A percentile compares a stretch with the other conserved stretches of the same genome.
phyloP scores from a whole-genome alignment of 225 moss, liverwort and hornwort genomes.

The Marchantia paleacea region DNA sequence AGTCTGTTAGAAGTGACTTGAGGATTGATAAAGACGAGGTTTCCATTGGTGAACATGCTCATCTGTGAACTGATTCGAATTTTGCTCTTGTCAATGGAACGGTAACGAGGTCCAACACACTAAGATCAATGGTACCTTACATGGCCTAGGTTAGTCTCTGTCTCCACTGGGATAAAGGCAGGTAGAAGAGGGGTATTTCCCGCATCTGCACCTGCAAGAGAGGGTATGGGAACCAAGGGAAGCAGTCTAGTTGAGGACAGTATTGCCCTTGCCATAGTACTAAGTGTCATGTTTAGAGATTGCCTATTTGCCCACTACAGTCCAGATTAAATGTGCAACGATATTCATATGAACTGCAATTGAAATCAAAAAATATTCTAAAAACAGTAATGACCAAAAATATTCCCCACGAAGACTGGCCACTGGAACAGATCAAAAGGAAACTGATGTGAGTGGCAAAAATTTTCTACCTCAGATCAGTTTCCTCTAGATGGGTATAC shows the following conservation, averaged over 20 bases:
- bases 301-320: not conserved
- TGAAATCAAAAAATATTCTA: not conserved
- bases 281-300: not conserved
- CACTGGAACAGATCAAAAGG: not conserved
- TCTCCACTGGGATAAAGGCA: constrained; percentile 19
- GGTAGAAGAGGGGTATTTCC: constrained; percentile 13
- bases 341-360: not conserved
- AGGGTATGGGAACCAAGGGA: constrained; percentile 19
- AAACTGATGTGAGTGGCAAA: not conserved
- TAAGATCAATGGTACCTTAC: constrained; percentile 29
- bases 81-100: constrained; percentile 20
- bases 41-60: constrained; percentile 4
- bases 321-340: not conserved
- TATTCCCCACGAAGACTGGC: not conserved
- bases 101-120: constrained; percentile 6
- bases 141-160: constrained; percentile 29
- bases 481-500: not conserved
- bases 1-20: not conserved
- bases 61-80: not conserved
- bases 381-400: not conserved
- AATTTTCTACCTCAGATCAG: not conserved
- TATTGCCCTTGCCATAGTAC: constrained; percentile 5
- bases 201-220: constrained; percentile 25
- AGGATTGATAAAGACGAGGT: constrained; percentile 1
- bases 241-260: constrained; percentile 8